Conservation (phyloP, 2,329 filamentous ascomycete species). For the Claviceps cyperi region DNA sequence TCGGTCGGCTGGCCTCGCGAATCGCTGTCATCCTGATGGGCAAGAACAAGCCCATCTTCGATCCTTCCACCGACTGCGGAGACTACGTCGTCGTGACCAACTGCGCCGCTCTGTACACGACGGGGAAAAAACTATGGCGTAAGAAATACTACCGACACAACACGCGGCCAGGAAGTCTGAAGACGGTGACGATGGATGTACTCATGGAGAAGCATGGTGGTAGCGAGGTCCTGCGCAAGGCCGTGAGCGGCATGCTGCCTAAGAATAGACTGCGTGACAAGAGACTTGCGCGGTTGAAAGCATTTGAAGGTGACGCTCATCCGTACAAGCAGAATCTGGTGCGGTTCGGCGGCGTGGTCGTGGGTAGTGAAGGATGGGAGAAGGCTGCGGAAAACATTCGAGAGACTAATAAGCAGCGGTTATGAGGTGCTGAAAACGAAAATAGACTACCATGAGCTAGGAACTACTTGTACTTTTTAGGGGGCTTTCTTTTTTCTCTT, state of each 20-base stretch:
- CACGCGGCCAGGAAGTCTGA: slow-evolving; percentile 75
- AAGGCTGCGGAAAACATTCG: slow-evolving; percentile 35
- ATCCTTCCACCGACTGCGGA: slow-evolving; percentile 94
- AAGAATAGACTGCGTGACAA: slow-evolving; percentile 90
- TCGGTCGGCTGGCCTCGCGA: slow-evolving; percentile 75
- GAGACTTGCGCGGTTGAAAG: slow-evolving; percentile 78
- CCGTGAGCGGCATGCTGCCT: slow-evolving; percentile 92
- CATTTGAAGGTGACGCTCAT: slow-evolving; percentile 83
- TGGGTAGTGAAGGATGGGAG: slow-evolving; percentile 40
- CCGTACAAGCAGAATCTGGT: slow-evolving; percentile 85
- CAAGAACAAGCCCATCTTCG: slow-evolving; percentile 97
- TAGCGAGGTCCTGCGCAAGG: slow-evolving; percentile 76
- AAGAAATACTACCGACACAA: slow-evolving; percentile 95
- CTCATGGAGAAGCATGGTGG: slow-evolving; percentile 92
- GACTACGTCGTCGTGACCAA: slow-evolving; percentile 95
- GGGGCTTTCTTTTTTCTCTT: background rate
- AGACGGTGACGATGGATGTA: slow-evolving; percentile 83
- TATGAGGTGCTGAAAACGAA: slow-evolving; percentile 23
- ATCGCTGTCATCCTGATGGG: slow-evolving; percentile 88
- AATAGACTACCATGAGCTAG: background rate
- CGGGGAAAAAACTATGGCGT: slow-evolving; percentile 82
- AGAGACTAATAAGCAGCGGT: slow-evolving; percentile 31
- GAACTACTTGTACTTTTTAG: background rate
- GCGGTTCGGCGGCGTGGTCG: slow-evolving; percentile 47
- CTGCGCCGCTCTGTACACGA: slow-evolving; percentile 74